A percentile compares a stretch with the other conserved stretches of the same genome.
These are phyloP conservation scores for Pelargonium citronellum DNA, from an alignment of 441 rosid genomes.

Conservation along the genomic window DNA sequence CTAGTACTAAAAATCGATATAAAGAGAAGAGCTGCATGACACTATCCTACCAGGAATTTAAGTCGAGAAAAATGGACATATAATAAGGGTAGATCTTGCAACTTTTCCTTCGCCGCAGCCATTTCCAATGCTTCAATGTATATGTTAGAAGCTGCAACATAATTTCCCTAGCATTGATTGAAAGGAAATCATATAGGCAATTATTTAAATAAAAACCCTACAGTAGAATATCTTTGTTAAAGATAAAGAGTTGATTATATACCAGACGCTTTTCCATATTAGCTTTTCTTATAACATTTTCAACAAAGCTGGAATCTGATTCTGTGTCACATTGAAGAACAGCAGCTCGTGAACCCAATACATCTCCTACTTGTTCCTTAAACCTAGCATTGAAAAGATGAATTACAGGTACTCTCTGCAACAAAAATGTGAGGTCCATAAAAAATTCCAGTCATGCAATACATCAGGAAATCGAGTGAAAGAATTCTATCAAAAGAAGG, in stretches of 20 bases:
- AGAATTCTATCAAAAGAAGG: constrained; percentile 21
- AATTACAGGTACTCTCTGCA: constrained; percentile 59
- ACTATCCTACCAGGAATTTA: constrained; percentile 49
- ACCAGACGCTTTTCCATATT: constrained; percentile 92
- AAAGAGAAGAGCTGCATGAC: neutral
- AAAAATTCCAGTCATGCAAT: constrained; percentile 24
- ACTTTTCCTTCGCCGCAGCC: constrained; percentile 38
- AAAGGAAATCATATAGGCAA: constrained; percentile 20
- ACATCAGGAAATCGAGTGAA: constrained; percentile 24
- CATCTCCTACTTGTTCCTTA: constrained; percentile 65
- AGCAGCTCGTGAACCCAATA: constrained; percentile 54
- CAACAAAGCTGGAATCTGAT: constrained; percentile 52
- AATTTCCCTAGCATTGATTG: constrained; percentile 53
- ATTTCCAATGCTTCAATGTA: constrained; percentile 60
- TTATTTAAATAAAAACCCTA: constrained; percentile 12
- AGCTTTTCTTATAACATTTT: constrained; percentile 54
- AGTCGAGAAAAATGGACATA: constrained; percentile 65
- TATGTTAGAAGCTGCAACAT: constrained; percentile 44
- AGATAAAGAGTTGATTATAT: constrained; percentile 19
- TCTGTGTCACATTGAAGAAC: constrained; percentile 40
- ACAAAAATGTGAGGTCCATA: constrained; percentile 30
- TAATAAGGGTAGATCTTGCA: constrained; percentile 41
- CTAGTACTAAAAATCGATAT: neutral
- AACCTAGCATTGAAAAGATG: constrained; percentile 68
- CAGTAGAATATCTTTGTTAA: constrained; percentile 1